Evolutionary conservation across 768 basidiomycete genomes (phyloP).

Genomic region (Mycena vitilis): DNA sequence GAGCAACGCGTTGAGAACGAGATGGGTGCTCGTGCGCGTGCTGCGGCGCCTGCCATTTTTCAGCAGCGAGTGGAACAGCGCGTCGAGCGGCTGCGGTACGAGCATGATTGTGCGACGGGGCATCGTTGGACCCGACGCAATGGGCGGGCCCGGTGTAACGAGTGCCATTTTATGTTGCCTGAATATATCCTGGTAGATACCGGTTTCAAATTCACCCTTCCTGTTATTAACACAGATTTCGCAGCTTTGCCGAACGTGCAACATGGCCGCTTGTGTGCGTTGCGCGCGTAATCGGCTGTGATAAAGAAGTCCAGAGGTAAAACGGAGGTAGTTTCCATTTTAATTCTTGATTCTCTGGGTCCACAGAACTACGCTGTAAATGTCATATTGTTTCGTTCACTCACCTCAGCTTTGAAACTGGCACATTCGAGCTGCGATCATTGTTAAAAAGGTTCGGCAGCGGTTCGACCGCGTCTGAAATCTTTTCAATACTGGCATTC

Average conservation of each 20-base stretch:
- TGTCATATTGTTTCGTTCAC: too few species aligned
- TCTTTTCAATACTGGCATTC: too few species aligned
- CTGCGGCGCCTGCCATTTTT: conserved; percentile 45
- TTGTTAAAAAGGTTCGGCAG: too few species aligned
- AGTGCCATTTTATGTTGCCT: conserved; percentile 54
- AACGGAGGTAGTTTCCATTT: too few species aligned
- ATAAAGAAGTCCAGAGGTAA: too few species aligned
- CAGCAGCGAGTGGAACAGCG: conserved; percentile 47
- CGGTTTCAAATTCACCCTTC: background rate
- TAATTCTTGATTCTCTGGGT: too few species aligned
- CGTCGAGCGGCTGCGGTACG: conserved; percentile 53
- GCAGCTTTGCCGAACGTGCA: conserved; percentile 51
- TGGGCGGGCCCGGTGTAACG: conserved; percentile 60
- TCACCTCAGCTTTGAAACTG: too few species aligned
- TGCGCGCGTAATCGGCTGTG: conserved; percentile 52
- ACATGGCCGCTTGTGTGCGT: conserved; percentile 51
- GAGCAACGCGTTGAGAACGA: conserved; percentile 58
- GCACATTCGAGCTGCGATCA: too few species aligned
- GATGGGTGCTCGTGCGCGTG: conserved; percentile 43
- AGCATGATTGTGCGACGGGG: conserved; percentile 63
- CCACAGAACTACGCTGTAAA: too few species aligned
- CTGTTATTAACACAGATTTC: background rate
- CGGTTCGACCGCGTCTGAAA: background rate
- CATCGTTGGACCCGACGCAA: conserved; percentile 56
- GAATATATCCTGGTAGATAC: conserved; percentile 62